Conservation (phyloP, 257 asterid species). For the Nicotiana otophora region DNA sequence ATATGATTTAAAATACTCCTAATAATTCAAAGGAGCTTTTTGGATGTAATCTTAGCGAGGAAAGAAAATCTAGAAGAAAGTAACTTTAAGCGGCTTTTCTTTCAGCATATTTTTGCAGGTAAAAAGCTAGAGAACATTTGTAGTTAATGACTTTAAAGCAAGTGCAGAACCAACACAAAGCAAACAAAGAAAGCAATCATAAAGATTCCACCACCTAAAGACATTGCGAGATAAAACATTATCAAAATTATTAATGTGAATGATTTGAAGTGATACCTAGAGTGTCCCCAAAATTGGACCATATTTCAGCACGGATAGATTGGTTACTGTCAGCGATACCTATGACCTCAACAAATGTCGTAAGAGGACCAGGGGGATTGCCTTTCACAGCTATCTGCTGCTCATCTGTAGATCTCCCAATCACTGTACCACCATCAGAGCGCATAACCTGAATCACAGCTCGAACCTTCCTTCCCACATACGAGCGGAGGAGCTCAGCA, state of each 20-base stretch:
- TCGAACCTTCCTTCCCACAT: conserved; percentile 71
- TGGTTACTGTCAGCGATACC: conserved; percentile 74
- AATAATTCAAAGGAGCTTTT: not conserved
- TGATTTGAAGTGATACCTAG: conserved; percentile 40
- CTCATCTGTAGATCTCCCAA: conserved; percentile 79
- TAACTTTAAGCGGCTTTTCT: not conserved
- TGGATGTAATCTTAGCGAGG: not conserved
- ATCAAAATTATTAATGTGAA: not conserved
- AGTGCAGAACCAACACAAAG: not conserved
- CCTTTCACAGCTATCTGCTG: conserved; percentile 74
- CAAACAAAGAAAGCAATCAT: not conserved
- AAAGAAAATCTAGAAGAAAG: not conserved
- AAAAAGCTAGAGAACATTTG: not conserved
- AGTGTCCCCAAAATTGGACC: conserved; percentile 80
- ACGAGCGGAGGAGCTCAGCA: conserved; percentile 58
- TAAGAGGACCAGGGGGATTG: conserved; percentile 49
- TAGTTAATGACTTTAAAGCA: not conserved
- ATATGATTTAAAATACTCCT: not conserved
- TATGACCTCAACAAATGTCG: conserved; percentile 77
- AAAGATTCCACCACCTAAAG: not conserved
- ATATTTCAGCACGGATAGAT: conserved; percentile 66
- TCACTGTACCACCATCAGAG: conserved; percentile 62
- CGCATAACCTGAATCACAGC: conserved; percentile 77
- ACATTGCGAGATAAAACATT: not conserved
- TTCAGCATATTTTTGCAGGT: not conserved